Base-by-base conservation (phyloP, 495 filamentous ascomycete genomes). In the Tuber magnatum region DNA sequence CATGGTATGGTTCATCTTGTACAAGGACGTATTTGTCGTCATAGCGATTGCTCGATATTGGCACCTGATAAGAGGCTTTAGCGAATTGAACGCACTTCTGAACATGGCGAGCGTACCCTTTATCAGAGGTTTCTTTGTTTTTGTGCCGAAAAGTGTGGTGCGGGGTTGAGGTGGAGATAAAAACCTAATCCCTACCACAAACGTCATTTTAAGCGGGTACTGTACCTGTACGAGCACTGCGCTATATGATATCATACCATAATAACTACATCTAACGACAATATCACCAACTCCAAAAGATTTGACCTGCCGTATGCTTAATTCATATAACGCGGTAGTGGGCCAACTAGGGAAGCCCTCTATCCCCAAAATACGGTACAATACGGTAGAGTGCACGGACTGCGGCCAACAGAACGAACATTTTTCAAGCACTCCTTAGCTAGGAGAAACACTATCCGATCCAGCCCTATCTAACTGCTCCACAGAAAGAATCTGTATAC, bases 1-100 rank as follows among this genome's bases (percentile, higher is more conserved):
- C 92, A 91, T 91, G 70, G 89, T 87, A 82, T 90, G 92, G 84
- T 94, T 94, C 81, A 97, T 89, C 85, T 93, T 94, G 86, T 97
- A 97, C 75, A 88, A 94, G 78, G 89, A 89, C 43, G 89, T 87
- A 79, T 97, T 89, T 32, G 94, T 91, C 35, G 90, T 87, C 92
- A 96, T 97, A 81, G 88, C 71, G 69, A 81, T 77, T 38, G 73
- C 71, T 41, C 77, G 72, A 41, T 44, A 65, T 69, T n/a, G 72
- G 41, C 78, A 48, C 10, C 56, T 65, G 28, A 65, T 35, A 28
- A 65, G 56, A 32, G 56, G 56, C 56, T 65, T 65, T 65, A 65
- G 56, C 32, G 56, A 65, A 65, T 65, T 65, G 56, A 65, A 65
- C 28, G 28, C 14, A 65, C 28, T 65, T 28, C 56, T 65, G 56